Base-by-base conservation (phyloP, 2,329 filamentous ascomycete species). In the Aspergillus piperis region DNA sequence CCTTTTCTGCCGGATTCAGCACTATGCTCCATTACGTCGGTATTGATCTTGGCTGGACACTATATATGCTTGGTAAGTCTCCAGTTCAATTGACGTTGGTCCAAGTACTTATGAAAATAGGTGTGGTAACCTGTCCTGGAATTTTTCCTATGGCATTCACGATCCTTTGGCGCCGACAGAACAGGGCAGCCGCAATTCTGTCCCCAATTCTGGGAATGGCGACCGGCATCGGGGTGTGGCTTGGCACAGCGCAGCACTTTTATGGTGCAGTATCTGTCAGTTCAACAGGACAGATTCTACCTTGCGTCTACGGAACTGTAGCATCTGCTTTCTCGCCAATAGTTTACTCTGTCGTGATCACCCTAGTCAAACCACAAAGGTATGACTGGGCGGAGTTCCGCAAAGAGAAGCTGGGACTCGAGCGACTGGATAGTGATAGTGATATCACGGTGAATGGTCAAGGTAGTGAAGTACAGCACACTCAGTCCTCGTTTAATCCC, bases 71-170 rank as follows among this genome's bases (percentile, higher is more conserved):
- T 0, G 77, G 73, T 74, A 67, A 36, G 32, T 1, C 2, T 36
- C 32, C 11, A 36, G 0, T 0, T 36, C 32, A 15, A 2, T 1
- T 13, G 0, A 6, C 0, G 1, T 36, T 0, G 32, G 32, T 0
- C 4, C 32, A 13, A 42, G 3, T 48, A 57, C 39, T 57, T 25
- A 61, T 10, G 1, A 3, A 3, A 8, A 39, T 13, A 75, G 81
- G 82, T 3, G 80, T 84, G 0, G 64, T 85, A 8, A 84, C 81
- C 0, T 84, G 82, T 38, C 81, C 82, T 0, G 82, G 82, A 0
- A 83, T 84, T 56, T 81, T 84, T 63, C 82, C 83, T 0, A 84
- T 82, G 5, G 75, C 78, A 0, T 83, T 84, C 57, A 82, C 82
- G 0, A 80, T 85, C 17, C 73, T 85, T 1, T 85, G 83, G 82